Evolutionary conservation across 2,329 filamentous ascomycete species (phyloP).

Genomic region (Hawksworthiomyces lignivorus): DNA sequence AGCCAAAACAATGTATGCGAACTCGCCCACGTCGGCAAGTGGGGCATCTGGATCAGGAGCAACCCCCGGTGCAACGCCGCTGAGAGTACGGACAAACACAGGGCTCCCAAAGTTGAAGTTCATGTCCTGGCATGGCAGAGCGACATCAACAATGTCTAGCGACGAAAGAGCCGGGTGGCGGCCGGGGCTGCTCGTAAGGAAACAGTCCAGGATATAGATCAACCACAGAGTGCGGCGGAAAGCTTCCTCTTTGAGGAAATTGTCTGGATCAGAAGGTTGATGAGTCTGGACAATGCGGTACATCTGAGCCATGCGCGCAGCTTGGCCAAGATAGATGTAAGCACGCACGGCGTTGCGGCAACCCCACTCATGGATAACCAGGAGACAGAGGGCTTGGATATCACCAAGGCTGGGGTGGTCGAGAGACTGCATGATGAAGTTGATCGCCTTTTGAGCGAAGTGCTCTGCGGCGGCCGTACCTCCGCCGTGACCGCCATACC

Average conservation of each 20-base stretch:
- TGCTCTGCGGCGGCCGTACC: conserved; percentile 49
- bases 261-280: conserved; percentile 42
- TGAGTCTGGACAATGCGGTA: conserved; percentile 51
- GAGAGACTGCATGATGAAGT: conserved; percentile 48
- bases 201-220: conserved; percentile 55
- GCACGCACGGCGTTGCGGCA: conserved; percentile 53
- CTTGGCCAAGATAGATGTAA: conserved; percentile 56
- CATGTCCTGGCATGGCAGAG: conserved; percentile 53
- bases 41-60: conserved; percentile 29
- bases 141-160: conserved; percentile 47
- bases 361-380: conserved; percentile 58
- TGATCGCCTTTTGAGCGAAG: conserved; percentile 51
- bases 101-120: conserved; percentile 56
- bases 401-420: conserved; percentile 53
- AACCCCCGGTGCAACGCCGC: conserved; percentile 29
- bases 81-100: conserved; percentile 50
- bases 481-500: conserved; percentile 46
- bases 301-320: conserved; percentile 58
- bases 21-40: conserved; percentile 50
- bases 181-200: conserved; percentile 54
- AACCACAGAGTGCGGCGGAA: conserved; percentile 55
- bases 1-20: conserved; percentile 53
- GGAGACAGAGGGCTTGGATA: conserved; percentile 52
- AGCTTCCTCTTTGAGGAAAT: conserved; percentile 54
- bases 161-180: conserved; percentile 48